phyloP scores from a whole-genome alignment of 2,329 filamentous ascomycete genomes.

The Stagonosporopsis rhizophila region DNA sequence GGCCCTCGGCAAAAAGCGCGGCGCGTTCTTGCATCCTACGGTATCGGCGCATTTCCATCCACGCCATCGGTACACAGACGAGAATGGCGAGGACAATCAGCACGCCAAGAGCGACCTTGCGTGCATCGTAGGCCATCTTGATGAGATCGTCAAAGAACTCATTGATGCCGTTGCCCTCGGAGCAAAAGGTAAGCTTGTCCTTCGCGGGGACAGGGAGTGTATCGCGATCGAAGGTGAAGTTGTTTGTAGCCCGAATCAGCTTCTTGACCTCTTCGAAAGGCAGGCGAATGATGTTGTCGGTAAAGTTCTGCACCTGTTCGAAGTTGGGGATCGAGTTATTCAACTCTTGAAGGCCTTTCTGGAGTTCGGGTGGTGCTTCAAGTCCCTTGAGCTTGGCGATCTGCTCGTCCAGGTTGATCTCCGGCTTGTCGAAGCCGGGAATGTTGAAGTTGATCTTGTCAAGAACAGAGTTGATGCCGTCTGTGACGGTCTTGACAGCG shows the following conservation, averaged over 20 bases:
- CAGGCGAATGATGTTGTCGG: conserved; percentile 73
- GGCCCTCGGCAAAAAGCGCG: conserved; percentile 69
- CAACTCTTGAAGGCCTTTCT: conserved; percentile 72
- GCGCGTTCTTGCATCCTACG: conserved; percentile 74
- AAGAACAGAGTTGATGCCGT: conserved; percentile 50
- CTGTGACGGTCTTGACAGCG: conserved; percentile 41
- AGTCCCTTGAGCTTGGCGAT: conserved; percentile 74
- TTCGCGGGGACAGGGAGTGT: conserved; percentile 85
- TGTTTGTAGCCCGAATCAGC: conserved; percentile 72
- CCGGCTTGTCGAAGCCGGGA: conserved; percentile 56
- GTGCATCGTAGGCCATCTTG: conserved; percentile 70
- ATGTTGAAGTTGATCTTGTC: conserved; percentile 50
- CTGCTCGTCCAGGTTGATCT: conserved; percentile 70
- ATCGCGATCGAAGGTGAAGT: conserved; percentile 78
- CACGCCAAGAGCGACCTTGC: conserved; percentile 78
- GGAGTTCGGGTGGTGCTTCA: conserved; percentile 71
- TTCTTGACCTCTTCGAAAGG: conserved; percentile 84
- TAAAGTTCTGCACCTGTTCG: conserved; percentile 81
- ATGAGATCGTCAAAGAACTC: conserved; percentile 81
- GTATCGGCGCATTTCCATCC: conserved; percentile 80
- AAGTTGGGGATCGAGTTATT: conserved; percentile 85
- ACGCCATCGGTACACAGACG: conserved; percentile 80
- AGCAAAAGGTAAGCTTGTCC: conserved; percentile 85
- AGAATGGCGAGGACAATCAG: conserved; percentile 74
- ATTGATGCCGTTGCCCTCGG: conserved; percentile 80